Base-by-base conservation (phyloP, 176 grass and related monocot genomes). In the Puya raimondii region DNA sequence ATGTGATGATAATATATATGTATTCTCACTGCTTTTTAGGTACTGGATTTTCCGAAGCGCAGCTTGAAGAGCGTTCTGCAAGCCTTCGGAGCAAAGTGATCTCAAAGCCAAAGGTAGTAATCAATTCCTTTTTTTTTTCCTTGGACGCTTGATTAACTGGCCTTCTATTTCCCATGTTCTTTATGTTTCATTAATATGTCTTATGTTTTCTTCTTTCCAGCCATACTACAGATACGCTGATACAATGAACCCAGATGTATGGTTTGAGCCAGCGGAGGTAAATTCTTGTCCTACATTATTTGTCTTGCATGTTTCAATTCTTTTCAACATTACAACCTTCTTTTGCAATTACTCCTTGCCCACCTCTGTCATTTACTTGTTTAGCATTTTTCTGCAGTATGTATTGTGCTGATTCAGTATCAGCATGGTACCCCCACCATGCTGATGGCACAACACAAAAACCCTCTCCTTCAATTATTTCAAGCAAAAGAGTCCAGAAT, bases 21-120 rank as follows among this genome's bases (percentile, higher is more conserved):
- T 59, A 18, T n/a, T 82, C 58, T 66, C 63, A 50, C 69, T 47
- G 7, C 54, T 58, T 71, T 80, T 75, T 69, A 97, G 94, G 94
- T 81, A 97, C 94, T 67, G 94, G 94, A 51, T 97, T 97, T 90
- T 97, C 94, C 81, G 94, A 97, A 64, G 78, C 81, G 79, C 94
- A 92, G 66, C 89, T 97, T 68, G 94, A 97, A 79, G 89, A 92
- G 74, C 68, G 86, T 71, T 90, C 94, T 57, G 64, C 82, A 11
- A 92, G 89, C 69, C 94, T 97, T 85, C 74, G 78, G 63, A 90
- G 71, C 85, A 99, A 99, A 96, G 84, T 85, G 64, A 89, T 96
- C 83, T 71, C 85, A 65, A 92, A 83, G 56, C 92, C 92, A 47
- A 96, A 91, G 88, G 92, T 96, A 76, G 80, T 86, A 17, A 61